These are phyloP conservation scores for Lactarius akahatsu DNA, from an alignment of 768 basidiomycete species.

Conservation along the genomic window DNA sequence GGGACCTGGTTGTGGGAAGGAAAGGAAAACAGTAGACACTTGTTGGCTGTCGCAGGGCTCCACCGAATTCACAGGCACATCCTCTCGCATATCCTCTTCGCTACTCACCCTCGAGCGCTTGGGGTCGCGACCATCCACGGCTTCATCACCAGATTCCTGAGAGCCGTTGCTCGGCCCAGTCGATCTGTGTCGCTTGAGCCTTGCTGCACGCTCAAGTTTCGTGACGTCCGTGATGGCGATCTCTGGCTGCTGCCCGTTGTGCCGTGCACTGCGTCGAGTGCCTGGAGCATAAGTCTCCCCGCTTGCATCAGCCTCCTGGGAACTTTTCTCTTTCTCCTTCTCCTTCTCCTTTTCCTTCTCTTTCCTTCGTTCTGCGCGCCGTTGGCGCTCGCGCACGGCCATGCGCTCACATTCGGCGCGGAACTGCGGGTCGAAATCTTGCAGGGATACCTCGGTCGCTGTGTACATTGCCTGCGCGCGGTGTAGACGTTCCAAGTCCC, in stretches of 20 bases:
- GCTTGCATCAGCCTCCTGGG: slow-evolving; percentile 37
- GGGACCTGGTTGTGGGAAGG: slow-evolving; percentile 15
- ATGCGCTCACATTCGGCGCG: slow-evolving; percentile 83
- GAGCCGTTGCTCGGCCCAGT: slow-evolving; percentile 40
- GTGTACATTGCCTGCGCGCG: slow-evolving; percentile 90
- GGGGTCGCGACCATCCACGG: slow-evolving; percentile 21
- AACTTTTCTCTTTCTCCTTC: slow-evolving; percentile 34
- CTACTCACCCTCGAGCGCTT: slow-evolving; percentile 29
- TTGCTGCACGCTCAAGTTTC: slow-evolving; percentile 61
- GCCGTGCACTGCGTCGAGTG: slow-evolving; percentile 68
- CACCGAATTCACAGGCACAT: slow-evolving; percentile 23
- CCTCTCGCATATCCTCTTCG: slow-evolving; percentile 29
- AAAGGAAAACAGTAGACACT: slow-evolving; percentile 20
- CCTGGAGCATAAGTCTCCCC: slow-evolving; percentile 45
- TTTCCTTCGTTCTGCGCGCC: slow-evolving; percentile 50
- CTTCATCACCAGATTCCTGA: slow-evolving; percentile 30
- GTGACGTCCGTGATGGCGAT: slow-evolving; percentile 71
- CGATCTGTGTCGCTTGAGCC: slow-evolving; percentile 54
- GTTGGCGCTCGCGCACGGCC: slow-evolving; percentile 70
- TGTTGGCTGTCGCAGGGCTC: slow-evolving; percentile 15
- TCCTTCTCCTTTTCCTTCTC: slow-evolving; percentile 38
- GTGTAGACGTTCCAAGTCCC: slow-evolving; percentile 73
- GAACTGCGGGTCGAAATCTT: slow-evolving; percentile 81
- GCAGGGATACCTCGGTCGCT: slow-evolving; percentile 79
- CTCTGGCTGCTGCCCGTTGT: slow-evolving; percentile 72